Base-by-base conservation (phyloP, 768 basidiomycete genomes). In the Russula abietina region DNA sequence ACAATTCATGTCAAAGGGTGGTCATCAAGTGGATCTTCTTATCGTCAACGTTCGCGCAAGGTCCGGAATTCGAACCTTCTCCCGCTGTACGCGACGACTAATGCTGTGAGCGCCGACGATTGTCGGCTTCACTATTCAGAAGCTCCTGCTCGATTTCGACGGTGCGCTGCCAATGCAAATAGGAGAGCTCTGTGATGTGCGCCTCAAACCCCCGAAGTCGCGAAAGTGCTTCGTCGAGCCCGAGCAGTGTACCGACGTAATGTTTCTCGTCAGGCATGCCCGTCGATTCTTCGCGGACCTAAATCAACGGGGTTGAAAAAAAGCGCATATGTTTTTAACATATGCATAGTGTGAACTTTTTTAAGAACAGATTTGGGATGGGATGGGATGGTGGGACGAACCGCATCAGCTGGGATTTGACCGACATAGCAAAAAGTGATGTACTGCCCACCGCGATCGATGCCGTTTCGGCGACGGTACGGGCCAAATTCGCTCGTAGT, bases 231-330 rank as follows among this genome's bases (percentile, higher is more conserved):
- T 81, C 76, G 0, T 81, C 75, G n/a, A 74, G 69, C 0, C 72
- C 57, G 3, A 83, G 51, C 14, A 86, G 69, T 60, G 78, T 71
- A 16, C 79, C 75, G 43, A 71, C 64, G 69, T 79, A 87, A 53
- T 75, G 69, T 64, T 77, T 70, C 68, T 87, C 86, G 67, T 86
- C 77, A 0, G 79, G 71, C 83, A 85, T 86, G 9, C 81, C 80
- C 14, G 85, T 86, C 17, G 78, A 77, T 36, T 70, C 66, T 26
- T 83, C 76, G 16, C 73, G 75, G 6, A 78, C 75, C 83, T 85
- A 43, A 43, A 46, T 38, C n/a, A 14, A 41, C 28, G 3, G n/a
- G 14, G 11, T 9, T 26, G 2, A 26, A 6, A 5, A 26, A 6
- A 48, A 12, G 16, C 10, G 45, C n/a, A 46, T 45, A 30, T 9